Base-by-base conservation (phyloP, 163 green algal genomes). In the Smithsoniella earleae region DNA sequence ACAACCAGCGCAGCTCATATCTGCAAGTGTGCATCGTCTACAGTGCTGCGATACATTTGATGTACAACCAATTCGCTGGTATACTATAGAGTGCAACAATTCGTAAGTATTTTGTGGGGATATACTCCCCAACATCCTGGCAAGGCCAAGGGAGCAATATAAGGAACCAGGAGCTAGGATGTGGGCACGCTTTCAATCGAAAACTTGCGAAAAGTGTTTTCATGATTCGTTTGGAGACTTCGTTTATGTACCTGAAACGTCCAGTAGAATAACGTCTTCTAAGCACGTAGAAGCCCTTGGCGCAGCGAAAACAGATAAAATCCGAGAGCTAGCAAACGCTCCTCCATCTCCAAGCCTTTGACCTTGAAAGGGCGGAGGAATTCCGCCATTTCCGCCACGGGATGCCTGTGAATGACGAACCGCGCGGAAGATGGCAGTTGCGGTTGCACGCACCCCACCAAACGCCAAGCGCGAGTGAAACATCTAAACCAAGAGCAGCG, bases 1-100 rank as follows among this genome's bases (percentile, higher is more conserved):
- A 55, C 90, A 96, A 6, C 90, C 86, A 25, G 86, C 90, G 49
- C 90, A 96, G 36, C 86, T 88, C 90, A 96, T 96, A 75, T 90
- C 90, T 89, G 74, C 52, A 66, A 38, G 8, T 20, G 3, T 5
- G 4, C 8, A 6, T 31, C 20, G 10, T 30, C n/a, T 3, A 31
- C 5, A 6, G 13, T 30, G 8, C 3, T 31, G 25, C 22, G 33
- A 38, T 30, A 34, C 55, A 31, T 38, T 10, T 6, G n/a, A 36
- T 65, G 20, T 65, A 8, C 20, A 22, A 30, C 49, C 6, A 64
- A 27, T 6, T 27, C 18, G 22, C 6, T 30, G 5, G 49, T 30
- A 16, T 64, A 8, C 13, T 27, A 13, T 16, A 64, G 20, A 5
- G 16, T 64, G 22, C 18, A 36, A 13, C 5, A 30, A 64, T 16